Evolutionary conservation across 768 basidiomycete genomes (phyloP).

Genomic region (Neoboletus magnificus): DNA sequence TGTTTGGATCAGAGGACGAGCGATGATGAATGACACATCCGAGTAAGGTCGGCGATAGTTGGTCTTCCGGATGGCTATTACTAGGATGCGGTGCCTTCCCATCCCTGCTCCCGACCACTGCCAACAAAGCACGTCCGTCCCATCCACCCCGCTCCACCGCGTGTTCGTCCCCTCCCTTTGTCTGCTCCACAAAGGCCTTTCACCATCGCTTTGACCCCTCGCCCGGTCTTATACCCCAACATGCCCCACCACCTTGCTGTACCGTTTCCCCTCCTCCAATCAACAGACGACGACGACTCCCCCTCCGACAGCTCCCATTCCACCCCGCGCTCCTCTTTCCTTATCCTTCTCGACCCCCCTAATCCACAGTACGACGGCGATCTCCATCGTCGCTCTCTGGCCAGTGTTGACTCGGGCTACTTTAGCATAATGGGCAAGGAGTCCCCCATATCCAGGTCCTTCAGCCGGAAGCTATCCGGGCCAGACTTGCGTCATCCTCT

Average conservation of each 20-base stretch:
- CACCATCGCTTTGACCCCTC: conserved; percentile 19
- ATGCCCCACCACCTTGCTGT: conserved; percentile 19
- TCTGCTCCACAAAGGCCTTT: conserved; percentile 26
- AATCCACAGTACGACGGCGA: neutral
- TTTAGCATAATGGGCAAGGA: conserved; percentile 26
- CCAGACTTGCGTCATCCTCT: conserved; percentile 14
- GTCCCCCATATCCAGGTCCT: conserved; percentile 7
- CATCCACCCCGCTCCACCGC: neutral
- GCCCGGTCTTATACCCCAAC: conserved; percentile 13
- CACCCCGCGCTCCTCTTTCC: conserved; percentile 22
- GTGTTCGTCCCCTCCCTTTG: conserved; percentile 19
- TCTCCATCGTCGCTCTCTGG: conserved; percentile 17
- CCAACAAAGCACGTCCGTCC: conserved; percentile 5
- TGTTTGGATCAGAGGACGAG: conserved; percentile 12
- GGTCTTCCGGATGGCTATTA: conserved; percentile 15
- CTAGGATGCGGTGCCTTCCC: conserved; percentile 9
- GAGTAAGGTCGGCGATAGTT: conserved; percentile 4
- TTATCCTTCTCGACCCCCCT: conserved; percentile 2
- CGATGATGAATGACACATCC: conserved; percentile 10
- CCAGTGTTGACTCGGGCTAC: conserved; percentile 31
- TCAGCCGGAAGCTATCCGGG: conserved; percentile 8
- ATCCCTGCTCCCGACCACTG: conserved; percentile 1
- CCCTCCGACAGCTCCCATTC: conserved; percentile 10
- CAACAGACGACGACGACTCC: conserved; percentile 9
- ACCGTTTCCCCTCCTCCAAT: conserved; percentile 13